Evolutionary conservation across 148 eudicot genomes (phyloP).

Genomic region (Rhododendron griersonianum): DNA sequence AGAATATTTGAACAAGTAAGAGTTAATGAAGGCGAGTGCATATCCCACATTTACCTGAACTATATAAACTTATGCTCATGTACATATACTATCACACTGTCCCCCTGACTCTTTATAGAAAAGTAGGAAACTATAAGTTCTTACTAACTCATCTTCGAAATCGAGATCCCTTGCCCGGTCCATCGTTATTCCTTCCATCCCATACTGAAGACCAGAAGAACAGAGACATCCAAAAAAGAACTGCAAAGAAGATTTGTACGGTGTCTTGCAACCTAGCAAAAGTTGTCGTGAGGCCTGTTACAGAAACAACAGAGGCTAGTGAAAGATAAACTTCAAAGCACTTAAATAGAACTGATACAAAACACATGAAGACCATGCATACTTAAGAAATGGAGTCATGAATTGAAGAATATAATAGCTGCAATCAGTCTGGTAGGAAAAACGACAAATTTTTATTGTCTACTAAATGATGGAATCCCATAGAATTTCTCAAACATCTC

Average conservation of each 20-base stretch:
- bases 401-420: background rate
- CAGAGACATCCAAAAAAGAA: slow-evolving; percentile 84
- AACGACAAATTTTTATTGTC: background rate
- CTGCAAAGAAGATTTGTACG: slow-evolving; percentile 68
- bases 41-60: background rate
- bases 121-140: slow-evolving; percentile 11
- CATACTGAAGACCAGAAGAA: slow-evolving; percentile 88
- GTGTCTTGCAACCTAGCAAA: slow-evolving; percentile 52
- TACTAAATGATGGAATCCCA: background rate
- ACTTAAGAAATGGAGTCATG: background rate
- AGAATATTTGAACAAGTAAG: background rate
- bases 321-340: background rate
- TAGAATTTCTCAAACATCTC: background rate
- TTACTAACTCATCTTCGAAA: slow-evolving; percentile 43
- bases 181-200: slow-evolving; percentile 56
- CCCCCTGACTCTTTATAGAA: background rate
- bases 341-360: background rate
- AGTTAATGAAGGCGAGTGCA: background rate
- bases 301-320: slow-evolving; percentile 1
- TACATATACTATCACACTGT: background rate
- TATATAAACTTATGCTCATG: background rate
- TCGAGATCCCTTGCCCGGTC: slow-evolving; percentile 49
- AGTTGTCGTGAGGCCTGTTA: slow-evolving; percentile 40
- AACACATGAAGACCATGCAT: background rate
- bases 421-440: background rate